A percentile compares a stretch with the other conserved stretches of the same genome.
These are phyloP conservation scores for Casuarina glauca DNA, from an alignment of 306 rosid species.

Conservation along the genomic window DNA sequence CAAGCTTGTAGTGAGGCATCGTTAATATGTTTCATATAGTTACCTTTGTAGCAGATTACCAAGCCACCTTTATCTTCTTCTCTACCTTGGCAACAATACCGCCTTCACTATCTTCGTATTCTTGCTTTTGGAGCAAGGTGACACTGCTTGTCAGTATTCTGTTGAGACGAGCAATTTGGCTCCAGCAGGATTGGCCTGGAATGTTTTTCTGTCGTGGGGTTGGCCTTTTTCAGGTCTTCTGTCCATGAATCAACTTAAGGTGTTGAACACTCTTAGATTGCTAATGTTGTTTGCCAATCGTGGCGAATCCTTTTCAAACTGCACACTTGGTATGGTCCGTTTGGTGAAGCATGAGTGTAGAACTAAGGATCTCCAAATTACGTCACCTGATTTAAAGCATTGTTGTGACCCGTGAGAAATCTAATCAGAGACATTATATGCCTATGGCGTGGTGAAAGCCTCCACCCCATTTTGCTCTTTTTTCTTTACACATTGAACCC, in stretches of 20 bases:
- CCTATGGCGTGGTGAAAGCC: background rate
- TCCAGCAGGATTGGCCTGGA: background rate
- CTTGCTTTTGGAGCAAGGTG: background rate
- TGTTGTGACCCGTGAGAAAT: background rate
- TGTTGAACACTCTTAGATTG: background rate
- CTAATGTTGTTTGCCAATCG: background rate
- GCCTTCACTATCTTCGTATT: background rate
- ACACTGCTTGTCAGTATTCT: background rate
- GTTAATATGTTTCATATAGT: background rate
- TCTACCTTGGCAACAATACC: background rate
- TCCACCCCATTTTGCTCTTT: background rate
- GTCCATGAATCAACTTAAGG: background rate
- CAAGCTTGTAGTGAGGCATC: background rate
- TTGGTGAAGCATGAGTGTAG: background rate
- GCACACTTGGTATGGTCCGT: background rate
- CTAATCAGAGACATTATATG: background rate
- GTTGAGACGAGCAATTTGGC: background rate
- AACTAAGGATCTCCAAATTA: background rate
- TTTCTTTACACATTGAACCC: background rate
- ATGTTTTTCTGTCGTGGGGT: background rate
- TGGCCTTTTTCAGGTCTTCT: background rate
- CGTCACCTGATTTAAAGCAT: background rate
- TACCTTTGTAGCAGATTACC: background rate
- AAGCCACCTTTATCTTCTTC: too few species aligned
- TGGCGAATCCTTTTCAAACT: background rate